Conservation (phyloP, 2,329 filamentous ascomycete species). For the Pseudonectria buxi region DNA sequence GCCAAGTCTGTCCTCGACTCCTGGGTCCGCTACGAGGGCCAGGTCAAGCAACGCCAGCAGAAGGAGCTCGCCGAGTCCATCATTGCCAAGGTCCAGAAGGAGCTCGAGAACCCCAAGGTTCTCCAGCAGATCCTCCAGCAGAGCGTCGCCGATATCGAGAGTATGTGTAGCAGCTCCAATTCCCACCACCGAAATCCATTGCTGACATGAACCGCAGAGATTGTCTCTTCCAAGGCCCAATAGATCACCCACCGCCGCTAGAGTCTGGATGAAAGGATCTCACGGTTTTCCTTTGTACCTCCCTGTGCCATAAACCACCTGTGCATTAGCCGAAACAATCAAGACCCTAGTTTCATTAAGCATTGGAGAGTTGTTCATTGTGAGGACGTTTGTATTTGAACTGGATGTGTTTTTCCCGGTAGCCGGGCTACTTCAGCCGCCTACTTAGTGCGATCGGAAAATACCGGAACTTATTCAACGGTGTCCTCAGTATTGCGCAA, state of each 20-base stretch:
- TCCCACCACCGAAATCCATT: neutral
- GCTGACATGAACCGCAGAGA: constrained; percentile 43
- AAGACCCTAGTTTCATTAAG: constrained; percentile 25
- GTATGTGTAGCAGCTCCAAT: constrained; percentile 41
- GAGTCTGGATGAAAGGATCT: constrained; percentile 31
- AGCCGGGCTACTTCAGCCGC: neutral
- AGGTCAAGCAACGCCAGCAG: constrained; percentile 99
- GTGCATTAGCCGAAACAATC: constrained; percentile 54
- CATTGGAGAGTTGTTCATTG: constrained; percentile 9
- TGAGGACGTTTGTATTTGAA: constrained; percentile 12
- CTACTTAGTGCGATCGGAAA: too few relatives aligned
- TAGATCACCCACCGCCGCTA: constrained; percentile 39
- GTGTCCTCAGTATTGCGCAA: too few relatives aligned
- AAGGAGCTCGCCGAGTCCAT: constrained; percentile 86
- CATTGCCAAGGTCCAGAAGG: constrained; percentile 97
- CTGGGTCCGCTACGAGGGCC: constrained; percentile 96
- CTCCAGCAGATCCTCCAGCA: constrained; percentile 98
- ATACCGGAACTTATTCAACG: too few relatives aligned
- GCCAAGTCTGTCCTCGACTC: constrained; percentile 94
- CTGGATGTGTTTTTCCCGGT: neutral
- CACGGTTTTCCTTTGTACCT: constrained; percentile 46
- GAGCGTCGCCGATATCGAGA: constrained; percentile 93
- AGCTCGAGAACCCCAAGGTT: constrained; percentile 95
- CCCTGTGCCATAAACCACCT: constrained; percentile 52
- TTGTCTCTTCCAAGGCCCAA: constrained; percentile 57